phyloP scores from a whole-genome alignment of 2,329 filamentous ascomycete species.

The Camptophora hylomeconis region DNA sequence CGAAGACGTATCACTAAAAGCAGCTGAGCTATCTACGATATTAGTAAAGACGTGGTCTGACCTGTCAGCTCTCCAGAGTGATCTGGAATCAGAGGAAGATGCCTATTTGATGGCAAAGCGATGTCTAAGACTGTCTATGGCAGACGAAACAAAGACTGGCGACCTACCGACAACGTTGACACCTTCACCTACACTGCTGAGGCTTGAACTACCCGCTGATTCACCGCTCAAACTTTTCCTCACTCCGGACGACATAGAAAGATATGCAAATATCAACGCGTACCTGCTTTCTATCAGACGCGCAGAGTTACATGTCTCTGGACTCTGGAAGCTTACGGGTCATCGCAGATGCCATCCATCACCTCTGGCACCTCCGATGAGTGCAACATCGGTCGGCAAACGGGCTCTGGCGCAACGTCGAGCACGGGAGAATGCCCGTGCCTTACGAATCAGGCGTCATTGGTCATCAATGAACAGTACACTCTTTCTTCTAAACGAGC shows the following conservation, averaged over 20 bases:
- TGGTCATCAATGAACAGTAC: constrained; percentile 86
- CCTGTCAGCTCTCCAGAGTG: constrained; percentile 62
- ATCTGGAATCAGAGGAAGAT: constrained; percentile 63
- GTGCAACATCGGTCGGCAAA: constrained; percentile 47
- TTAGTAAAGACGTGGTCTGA: constrained; percentile 67
- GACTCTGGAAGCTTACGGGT: constrained; percentile 74
- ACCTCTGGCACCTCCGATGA: constrained; percentile 51
- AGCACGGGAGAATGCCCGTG: constrained; percentile 49
- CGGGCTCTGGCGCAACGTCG: constrained; percentile 50
- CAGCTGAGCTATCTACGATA: constrained; percentile 70
- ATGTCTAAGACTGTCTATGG: constrained; percentile 53
- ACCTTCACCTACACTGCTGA: constrained; percentile 58
- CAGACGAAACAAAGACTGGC: constrained; percentile 27
- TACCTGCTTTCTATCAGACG: constrained; percentile 78
- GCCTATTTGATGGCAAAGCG: constrained; percentile 68
- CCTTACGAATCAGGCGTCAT: constrained; percentile 59
- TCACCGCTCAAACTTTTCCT: constrained; percentile 83
- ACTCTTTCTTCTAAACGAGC: constrained; percentile 79
- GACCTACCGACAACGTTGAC: constrained; percentile 39
- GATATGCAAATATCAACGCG: constrained; percentile 73
- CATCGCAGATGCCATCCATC: constrained; percentile 66
- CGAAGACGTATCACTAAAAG: constrained; percentile 59
- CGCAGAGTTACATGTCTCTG: constrained; percentile 70
- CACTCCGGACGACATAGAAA: constrained; percentile 57
- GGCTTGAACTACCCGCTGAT: constrained; percentile 58